Percentiles rank a stretch among this genome's conserved stretches.
Conservation (phyloP, 208 protist species). For the Acanthamoeba lenticulata region DNA sequence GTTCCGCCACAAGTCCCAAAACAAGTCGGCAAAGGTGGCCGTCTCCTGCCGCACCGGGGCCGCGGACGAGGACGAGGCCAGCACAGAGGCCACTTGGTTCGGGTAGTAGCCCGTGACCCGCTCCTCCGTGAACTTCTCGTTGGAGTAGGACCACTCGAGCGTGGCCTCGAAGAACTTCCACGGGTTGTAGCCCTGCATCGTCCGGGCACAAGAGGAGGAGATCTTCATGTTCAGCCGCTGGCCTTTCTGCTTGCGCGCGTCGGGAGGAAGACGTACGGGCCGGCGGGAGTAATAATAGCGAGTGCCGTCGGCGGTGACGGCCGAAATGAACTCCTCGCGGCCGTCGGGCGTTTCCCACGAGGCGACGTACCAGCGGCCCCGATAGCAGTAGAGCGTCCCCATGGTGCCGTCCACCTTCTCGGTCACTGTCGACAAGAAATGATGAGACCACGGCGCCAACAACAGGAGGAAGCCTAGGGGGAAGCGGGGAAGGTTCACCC, state of each 20-base stretch:
- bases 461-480: neutral
- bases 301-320: neutral
- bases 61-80: neutral
- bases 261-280: neutral
- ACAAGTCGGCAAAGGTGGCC: neutral
- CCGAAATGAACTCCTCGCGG: neutral
- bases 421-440: neutral
- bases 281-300: constrained; percentile 21
- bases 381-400: neutral
- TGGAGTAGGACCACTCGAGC: neutral
- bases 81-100: constrained; percentile 14
- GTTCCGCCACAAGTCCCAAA: neutral
- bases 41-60: neutral
- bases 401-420: constrained; percentile 21
- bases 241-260: too few relatives aligned
- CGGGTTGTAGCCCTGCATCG: neutral
- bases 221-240: too few relatives aligned
- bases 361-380: neutral
- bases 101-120: neutral
- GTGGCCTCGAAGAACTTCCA: constrained; percentile 54
- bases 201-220: neutral
- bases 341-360: constrained; percentile 28
- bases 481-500: neutral
- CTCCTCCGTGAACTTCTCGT: neutral
- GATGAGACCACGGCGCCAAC: too few relatives aligned